Base-by-base conservation (phyloP, 768 basidiomycete genomes). In the Lactarius indigo region DNA sequence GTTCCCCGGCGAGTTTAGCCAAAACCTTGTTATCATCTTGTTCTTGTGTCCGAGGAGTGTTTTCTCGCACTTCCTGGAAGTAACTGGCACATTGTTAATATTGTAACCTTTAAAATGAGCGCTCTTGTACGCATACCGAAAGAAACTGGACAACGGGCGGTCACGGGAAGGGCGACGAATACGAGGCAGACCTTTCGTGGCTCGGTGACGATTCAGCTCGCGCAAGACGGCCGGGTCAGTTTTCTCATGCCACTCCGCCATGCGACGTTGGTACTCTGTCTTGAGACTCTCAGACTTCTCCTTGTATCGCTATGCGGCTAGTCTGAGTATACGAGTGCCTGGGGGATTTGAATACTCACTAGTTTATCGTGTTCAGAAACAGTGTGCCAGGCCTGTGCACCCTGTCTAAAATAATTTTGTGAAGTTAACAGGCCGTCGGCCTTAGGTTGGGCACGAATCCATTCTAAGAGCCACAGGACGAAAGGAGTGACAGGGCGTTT, bases 301-400 rank as follows among this genome's bases (percentile, higher is more conserved):
- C 28, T 15, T 35, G 33, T 61, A 66, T 52, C 2, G 64, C 68
- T 68, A 26, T 33, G 13, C 28, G 20, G 18, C 39, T 9, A 20
- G 31, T 61, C 13, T 64, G 37, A 50, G 18, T 13, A 41, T 18
- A 35, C 28, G n/a, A 59, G 28, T 7, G 52, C 20, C 2, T 20
- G 20, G 5, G n/a, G 5, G 3, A 30, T 17, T 30, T 41, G 2
- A 1, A 41, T 10, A 61, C 52, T 42, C n/a, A 69, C 70, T 61
- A 66, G 57, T 31, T 69, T 70, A 9, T 69, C 70, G 60, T 58
- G 0, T 1, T 70, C 69, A 30, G 69, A 23, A 23, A 69, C 8
- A 3, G 35, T 44, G 15, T 20, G 28, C 69, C 69, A 70, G 5
- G 10, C 9, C 17, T 52, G 33, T 26, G 54, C 55, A 3, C 5